Conservation (phyloP, 2,329 filamentous ascomycete species). For the Orbilia blumenaviensis region DNA sequence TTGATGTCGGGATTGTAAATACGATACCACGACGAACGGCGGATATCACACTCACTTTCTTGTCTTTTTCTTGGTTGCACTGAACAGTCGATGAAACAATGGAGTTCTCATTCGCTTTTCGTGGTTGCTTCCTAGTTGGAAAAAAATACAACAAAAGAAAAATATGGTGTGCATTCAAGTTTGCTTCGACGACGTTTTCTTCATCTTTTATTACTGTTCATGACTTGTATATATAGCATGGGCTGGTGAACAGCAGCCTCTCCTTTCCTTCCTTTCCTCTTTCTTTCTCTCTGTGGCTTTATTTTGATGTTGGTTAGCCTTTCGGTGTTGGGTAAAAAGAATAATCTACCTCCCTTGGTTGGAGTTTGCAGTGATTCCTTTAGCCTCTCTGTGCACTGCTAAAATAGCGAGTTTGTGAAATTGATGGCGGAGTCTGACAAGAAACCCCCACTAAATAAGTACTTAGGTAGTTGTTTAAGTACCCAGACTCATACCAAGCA, state of each 20-base stretch:
- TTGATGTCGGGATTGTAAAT: conserved; percentile 29
- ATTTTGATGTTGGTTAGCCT: conserved; percentile 17
- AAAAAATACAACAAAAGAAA: background rate
- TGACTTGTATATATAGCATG: conserved; percentile 27
- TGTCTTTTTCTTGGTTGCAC: background rate
- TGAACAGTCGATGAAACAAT: conserved; percentile 18
- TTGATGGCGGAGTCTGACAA: too few relatives aligned
- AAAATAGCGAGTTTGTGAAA: background rate
- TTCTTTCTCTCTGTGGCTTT: background rate
- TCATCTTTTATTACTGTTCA: conserved; percentile 12
- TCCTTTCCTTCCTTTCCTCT: conserved; percentile 23
- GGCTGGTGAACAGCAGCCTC: conserved; percentile 36
- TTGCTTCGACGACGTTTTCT: conserved; percentile 2
- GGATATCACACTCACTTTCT: conserved; percentile 22
- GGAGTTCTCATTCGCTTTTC: conserved; percentile 27
- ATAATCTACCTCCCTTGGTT: conserved; percentile 11
- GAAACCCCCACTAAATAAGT: too few relatives aligned
- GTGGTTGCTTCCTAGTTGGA: background rate
- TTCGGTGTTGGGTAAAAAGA: conserved; percentile 32
- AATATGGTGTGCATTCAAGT: background rate
- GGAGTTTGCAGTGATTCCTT: too few relatives aligned
- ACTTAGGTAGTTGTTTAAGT: too few relatives aligned
- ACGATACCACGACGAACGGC: conserved; percentile 15
- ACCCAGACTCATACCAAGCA: too few relatives aligned
- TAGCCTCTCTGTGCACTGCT: background rate